These are phyloP conservation scores for Trichoderma simmonsii DNA, from an alignment of 2,329 filamentous ascomycete species.

Conservation along the genomic window DNA sequence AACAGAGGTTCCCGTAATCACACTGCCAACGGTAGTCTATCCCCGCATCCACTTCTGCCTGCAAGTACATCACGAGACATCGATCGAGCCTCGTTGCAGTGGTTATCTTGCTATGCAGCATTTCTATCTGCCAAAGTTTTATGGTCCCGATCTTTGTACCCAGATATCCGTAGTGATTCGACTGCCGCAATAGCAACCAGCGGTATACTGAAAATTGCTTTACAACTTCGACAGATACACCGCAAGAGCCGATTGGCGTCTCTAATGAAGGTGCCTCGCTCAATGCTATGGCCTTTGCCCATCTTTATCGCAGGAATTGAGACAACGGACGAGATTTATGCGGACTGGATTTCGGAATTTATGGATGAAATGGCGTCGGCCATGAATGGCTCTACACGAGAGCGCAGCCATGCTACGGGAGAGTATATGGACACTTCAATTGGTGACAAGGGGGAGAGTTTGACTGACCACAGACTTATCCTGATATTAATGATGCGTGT, in stretches of 20 bases:
- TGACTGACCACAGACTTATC: background rate
- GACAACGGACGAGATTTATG: slow-evolving; percentile 9
- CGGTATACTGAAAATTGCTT: background rate
- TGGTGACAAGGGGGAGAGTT: background rate
- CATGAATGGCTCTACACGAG: background rate
- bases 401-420: background rate
- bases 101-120: background rate
- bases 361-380: slow-evolving; percentile 1
- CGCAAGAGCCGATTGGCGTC: background rate
- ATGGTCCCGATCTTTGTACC: background rate
- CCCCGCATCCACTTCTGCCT: background rate
- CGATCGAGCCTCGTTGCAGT: background rate
- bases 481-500: background rate
- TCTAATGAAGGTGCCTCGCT: background rate
- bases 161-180: background rate
- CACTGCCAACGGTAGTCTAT: background rate
- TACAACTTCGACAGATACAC: background rate
- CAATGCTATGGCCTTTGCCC: slow-evolving; percentile 15
- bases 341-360: slow-evolving; percentile 13
- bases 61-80: background rate
- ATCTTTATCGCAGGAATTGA: slow-evolving; percentile 10
- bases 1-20: background rate
- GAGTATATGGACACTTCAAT: background rate
- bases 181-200: background rate
- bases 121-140: background rate